phyloP scores from a whole-genome alignment of 2,329 filamentous ascomycete genomes.

The Cladosporium oxysporum region DNA sequence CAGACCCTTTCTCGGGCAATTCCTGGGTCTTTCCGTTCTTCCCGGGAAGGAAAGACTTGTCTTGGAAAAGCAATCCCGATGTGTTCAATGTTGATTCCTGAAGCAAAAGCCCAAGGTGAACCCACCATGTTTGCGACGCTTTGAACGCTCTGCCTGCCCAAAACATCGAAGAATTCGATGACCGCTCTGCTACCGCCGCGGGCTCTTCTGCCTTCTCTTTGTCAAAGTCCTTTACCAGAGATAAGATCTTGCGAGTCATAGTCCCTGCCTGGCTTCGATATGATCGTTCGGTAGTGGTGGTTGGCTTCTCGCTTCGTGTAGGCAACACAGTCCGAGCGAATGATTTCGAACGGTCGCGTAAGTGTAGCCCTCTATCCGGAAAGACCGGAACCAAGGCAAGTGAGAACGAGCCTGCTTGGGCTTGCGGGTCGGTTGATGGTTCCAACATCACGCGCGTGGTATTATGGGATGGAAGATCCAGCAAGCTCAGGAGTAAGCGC shows the following conservation, averaged over 20 bases:
- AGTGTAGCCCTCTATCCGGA: constrained; percentile 9
- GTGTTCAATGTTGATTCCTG: neutral
- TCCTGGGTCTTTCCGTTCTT: neutral
- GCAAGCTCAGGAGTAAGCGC: constrained; percentile 24
- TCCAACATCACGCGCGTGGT: neutral
- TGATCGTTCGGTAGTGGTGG: neutral
- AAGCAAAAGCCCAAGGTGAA: neutral
- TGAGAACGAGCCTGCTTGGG: neutral
- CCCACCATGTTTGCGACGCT: neutral
- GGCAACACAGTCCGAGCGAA: constrained; percentile 2
- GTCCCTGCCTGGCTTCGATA: neutral
- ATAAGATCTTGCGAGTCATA: neutral
- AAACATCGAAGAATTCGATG: neutral
- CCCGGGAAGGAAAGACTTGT: neutral
- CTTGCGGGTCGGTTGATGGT: neutral
- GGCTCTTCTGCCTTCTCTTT: neutral
- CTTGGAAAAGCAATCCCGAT: neutral
- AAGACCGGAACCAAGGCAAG: constrained; percentile 3
- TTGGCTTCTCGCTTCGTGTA: neutral
- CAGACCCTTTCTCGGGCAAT: neutral
- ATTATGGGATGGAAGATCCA: constrained; percentile 21
- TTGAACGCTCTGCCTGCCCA: neutral
- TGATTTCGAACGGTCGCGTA: constrained; percentile 13
- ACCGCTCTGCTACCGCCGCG: neutral
- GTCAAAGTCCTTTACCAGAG: neutral